Evolutionary conservation across 2,329 filamentous ascomycete genomes (phyloP).

Genomic region (Aquanectria penicillioides): DNA sequence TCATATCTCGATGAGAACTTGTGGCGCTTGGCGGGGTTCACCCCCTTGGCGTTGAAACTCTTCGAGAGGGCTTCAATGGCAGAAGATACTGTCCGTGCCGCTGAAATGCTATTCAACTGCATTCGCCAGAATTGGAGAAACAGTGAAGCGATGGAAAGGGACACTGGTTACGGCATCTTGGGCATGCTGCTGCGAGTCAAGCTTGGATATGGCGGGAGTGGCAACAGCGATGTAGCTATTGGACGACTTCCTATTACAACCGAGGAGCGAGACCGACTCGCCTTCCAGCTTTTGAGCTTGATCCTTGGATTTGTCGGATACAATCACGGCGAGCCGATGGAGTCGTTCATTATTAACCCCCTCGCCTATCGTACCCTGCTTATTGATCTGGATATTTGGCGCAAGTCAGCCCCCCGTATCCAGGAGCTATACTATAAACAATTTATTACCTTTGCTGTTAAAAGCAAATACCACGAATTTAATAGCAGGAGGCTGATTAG

Average conservation of each 20-base stretch:
- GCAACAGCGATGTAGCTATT: conserved; percentile 42
- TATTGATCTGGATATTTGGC: conserved; percentile 94
- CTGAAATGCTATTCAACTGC: conserved; percentile 85
- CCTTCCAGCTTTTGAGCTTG: conserved; percentile 75
- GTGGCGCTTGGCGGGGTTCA: conserved; percentile 93
- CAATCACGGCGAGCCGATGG: conserved; percentile 78
- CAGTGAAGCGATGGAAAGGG: conserved; percentile 96
- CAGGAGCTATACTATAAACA: conserved; percentile 94
- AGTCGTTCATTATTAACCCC: conserved; percentile 95
- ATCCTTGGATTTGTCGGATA: conserved; percentile 91
- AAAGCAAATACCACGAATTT: conserved; percentile 91
- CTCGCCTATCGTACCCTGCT: conserved; percentile 92
- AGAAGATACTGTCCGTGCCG: conserved; percentile 77
- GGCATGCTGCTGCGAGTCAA: conserved; percentile 87
- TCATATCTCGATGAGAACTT: conserved; percentile 90
- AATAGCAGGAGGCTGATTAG: conserved; percentile 86
- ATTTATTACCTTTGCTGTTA: conserved; percentile 87
- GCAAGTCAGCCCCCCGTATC: conserved; percentile 77
- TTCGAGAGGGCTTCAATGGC: conserved; percentile 79
- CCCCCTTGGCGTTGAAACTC: conserved; percentile 84
- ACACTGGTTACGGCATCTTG: conserved; percentile 91
- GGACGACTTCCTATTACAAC: conserved; percentile 57
- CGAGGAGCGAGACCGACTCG: conserved; percentile 65
- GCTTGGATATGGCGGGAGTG: conserved; percentile 64
- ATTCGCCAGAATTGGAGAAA: conserved; percentile 95